Evolutionary conservation across 75 land plant species (phyloP).

Genomic region (Sequoia sempervirens): DNA sequence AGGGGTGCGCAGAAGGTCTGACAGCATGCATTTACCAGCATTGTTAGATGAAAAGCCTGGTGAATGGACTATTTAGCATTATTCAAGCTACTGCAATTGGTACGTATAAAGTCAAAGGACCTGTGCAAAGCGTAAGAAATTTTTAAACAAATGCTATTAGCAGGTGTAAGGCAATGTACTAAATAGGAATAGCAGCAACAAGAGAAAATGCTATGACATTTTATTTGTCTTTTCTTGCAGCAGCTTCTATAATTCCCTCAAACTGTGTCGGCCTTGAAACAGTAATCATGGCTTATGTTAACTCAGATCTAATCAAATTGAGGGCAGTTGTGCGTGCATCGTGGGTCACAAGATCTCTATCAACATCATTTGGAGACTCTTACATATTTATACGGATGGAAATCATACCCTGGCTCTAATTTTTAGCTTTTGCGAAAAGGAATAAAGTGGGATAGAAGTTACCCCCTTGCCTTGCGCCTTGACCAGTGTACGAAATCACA

Average conservation of each 20-base stretch:
- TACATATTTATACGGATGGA: neutral
- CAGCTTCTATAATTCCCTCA: neutral
- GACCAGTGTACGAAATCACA: too few relatives aligned
- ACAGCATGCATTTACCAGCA: too few relatives aligned
- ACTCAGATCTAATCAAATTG: neutral
- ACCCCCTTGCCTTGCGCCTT: neutral
- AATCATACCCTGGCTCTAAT: neutral
- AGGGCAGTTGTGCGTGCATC: neutral
- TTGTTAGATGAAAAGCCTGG: too few relatives aligned
- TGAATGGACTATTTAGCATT: too few relatives aligned
- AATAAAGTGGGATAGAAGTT: neutral
- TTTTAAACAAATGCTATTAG: too few relatives aligned
- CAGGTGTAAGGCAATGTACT: too few relatives aligned
- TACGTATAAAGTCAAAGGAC: too few relatives aligned
- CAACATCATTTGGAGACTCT: neutral
- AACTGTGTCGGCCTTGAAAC: neutral
- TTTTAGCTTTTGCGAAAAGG: neutral
- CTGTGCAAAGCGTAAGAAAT: too few relatives aligned
- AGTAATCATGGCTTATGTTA: neutral
- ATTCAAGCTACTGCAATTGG: too few relatives aligned
- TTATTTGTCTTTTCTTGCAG: neutral
- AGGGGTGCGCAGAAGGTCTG: too few relatives aligned
- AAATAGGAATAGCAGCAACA: neutral
- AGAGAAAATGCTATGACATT: neutral
- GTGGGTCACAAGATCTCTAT: neutral